Percentiles rank a stretch among this genome's conserved stretches.
These are phyloP conservation scores for Pinus taeda DNA, from an alignment of 75 land plant species.

Conservation along the genomic window DNA sequence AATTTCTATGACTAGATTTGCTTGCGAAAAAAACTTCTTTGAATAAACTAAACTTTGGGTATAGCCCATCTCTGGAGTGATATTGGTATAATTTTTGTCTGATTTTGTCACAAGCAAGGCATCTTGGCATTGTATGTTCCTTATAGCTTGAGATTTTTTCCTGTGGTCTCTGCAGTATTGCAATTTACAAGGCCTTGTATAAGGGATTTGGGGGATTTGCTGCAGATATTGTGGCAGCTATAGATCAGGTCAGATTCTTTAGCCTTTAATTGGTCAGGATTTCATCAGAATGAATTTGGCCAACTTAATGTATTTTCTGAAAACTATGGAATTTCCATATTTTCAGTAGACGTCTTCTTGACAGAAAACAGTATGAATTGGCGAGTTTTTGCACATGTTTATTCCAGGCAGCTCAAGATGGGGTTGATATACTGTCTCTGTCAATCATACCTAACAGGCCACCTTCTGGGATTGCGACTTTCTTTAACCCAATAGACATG, in stretches of 20 bases:
- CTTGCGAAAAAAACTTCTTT: too few relatives aligned
- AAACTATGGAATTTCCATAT: background rate
- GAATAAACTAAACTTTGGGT: too few relatives aligned
- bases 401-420: slow-evolving; percentile 92
- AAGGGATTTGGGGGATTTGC: slow-evolving; percentile 83
- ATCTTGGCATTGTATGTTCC: too few relatives aligned
- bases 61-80: too few relatives aligned
- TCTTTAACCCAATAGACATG: slow-evolving; percentile 87
- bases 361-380: background rate
- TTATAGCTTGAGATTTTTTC: background rate
- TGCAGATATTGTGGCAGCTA: slow-evolving; percentile 93
- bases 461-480: slow-evolving; percentile 82
- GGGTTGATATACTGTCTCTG: slow-evolving; percentile 81
- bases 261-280: background rate
- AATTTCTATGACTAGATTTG: too few relatives aligned
- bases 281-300: background rate
- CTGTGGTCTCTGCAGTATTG: slow-evolving; percentile 46
- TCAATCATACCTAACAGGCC: slow-evolving; percentile 89
- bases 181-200: slow-evolving; percentile 88
- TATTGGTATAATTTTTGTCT: too few relatives aligned
- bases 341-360: background rate
- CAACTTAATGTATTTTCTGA: slow-evolving; percentile 4
- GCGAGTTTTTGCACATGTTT: too few relatives aligned
- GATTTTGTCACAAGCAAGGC: too few relatives aligned
- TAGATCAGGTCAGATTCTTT: slow-evolving; percentile 67